Evolutionary conservation across 2,329 filamentous ascomycete species (phyloP), one percentile per base, ranked within the genome.

Genomic region (Neobulgaria alba): DNA sequence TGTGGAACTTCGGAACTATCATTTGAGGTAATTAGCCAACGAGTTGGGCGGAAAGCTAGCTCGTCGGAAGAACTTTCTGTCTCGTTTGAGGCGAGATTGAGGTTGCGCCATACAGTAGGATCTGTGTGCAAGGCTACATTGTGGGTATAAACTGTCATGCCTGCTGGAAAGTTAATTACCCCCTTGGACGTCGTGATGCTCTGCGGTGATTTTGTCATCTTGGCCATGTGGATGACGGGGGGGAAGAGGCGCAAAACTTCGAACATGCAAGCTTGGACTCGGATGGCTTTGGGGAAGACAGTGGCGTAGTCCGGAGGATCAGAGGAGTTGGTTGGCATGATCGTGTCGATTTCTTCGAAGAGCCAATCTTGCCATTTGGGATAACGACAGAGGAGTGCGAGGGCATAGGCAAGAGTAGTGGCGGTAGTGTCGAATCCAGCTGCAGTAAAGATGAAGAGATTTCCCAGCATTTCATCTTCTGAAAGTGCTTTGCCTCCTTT

Each of bases 211-310:
- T n/a, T n/a, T n/a, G n/a, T n/a, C n/a, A n/a, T n/a, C n/a, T 78
- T 78, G 8, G 73, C 72, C 32, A 78, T 75, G 36, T 66, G 66
- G 45, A 71, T 57, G 18, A 76, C 67, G 0, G 74, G 72, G 3
- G 71, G 68, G 14, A 74, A 60, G 12, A 77, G 54, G 23, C 74
- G 69, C n/a, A 78, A 63, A 32, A 71, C 67, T 51, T 71, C 68
- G 21, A 60, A 57, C 50, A 1, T 65, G 57, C 3, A 64, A 40
- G 32, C 63, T 67, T n/a, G 66, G 56, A 32, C 60, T 61, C 0
- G 72, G 51, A n/a, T n/a, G n/a, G n/a, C n/a, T 15, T 58, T 63
- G 0, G 67, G 65, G 40, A 65, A 70, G 5, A 61, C 41, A 2
- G 52, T 45, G 2, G 48, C 33, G 38, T 64, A 69, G 10, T 64